Evolutionary conservation across 441 rosid genomes (phyloP).

Genomic region (Lepidium campestre): DNA sequence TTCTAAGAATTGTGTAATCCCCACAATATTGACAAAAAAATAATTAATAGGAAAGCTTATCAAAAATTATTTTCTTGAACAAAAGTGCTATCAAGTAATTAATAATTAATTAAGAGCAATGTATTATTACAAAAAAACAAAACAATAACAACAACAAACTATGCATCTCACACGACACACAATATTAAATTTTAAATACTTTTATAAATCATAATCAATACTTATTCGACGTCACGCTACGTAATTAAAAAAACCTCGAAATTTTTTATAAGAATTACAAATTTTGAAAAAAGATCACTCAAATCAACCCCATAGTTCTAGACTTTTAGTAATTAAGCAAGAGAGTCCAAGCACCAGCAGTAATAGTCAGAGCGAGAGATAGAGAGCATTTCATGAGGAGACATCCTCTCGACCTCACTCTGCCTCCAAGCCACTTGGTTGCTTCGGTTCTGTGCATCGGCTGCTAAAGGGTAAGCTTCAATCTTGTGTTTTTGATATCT

Average conservation of each 20-base stretch:
- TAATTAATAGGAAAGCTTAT: too few relatives aligned
- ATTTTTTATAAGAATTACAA: not conserved
- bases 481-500: slow-evolving; percentile 53
- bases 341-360: slow-evolving; percentile 86
- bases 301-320: not conserved
- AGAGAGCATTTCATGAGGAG: slow-evolving; percentile 55
- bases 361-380: slow-evolving; percentile 77
- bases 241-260: not conserved
- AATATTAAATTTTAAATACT: not conserved
- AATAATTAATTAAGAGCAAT: not conserved
- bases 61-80: not conserved
- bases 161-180: not conserved
- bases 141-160: not conserved
- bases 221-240: not conserved
- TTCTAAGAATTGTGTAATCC: too few relatives aligned
- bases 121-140: not conserved
- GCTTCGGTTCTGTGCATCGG: slow-evolving; percentile 67
- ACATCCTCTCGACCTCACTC: slow-evolving; percentile 71
- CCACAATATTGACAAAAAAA: too few relatives aligned
- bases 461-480: slow-evolving; percentile 59
- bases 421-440: slow-evolving; percentile 73
- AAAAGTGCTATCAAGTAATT: not conserved
- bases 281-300: not conserved
- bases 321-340: slow-evolving; percentile 4
- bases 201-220: not conserved